These are phyloP conservation scores for Punica granatum DNA, from an alignment of 345 rosid genomes.

Conservation along the genomic window DNA sequence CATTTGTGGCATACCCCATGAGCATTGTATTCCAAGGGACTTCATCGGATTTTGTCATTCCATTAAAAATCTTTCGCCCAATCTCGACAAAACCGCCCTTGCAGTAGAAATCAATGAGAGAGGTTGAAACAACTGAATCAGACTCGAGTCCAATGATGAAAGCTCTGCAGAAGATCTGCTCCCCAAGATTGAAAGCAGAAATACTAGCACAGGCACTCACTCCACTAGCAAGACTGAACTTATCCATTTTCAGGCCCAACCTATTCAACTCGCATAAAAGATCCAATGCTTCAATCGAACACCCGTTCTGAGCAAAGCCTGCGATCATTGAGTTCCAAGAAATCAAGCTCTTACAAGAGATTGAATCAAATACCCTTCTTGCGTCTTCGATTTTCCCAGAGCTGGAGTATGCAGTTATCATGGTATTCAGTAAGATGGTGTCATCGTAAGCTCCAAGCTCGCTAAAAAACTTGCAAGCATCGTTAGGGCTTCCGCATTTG, in stretches of 20 bases:
- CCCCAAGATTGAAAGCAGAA: slow-evolving; percentile 60
- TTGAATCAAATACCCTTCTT: slow-evolving; percentile 33
- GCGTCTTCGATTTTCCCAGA: slow-evolving; percentile 76
- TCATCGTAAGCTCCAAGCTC: slow-evolving; percentile 57
- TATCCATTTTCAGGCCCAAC: slow-evolving; percentile 46
- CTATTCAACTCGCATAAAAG: slow-evolving; percentile 57
- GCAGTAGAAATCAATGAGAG: slow-evolving; percentile 75
- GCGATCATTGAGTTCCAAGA: slow-evolving; percentile 88
- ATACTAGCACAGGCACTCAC: slow-evolving; percentile 67
- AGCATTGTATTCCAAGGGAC: slow-evolving; percentile 82
- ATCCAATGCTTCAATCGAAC: slow-evolving; percentile 56
- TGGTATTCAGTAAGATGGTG: slow-evolving; percentile 63
- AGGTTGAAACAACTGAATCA: slow-evolving; percentile 59
- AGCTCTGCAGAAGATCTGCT: slow-evolving; percentile 66
- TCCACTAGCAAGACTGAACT: slow-evolving; percentile 57
- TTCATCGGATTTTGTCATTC: slow-evolving; percentile 47
- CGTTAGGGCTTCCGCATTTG: slow-evolving; percentile 44
- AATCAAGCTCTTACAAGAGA: slow-evolving; percentile 51
- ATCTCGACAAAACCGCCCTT: slow-evolving; percentile 47
- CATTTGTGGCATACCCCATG: slow-evolving; percentile 82
- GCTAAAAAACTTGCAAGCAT: slow-evolving; percentile 60
- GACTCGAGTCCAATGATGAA: slow-evolving; percentile 48
- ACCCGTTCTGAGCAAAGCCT: slow-evolving; percentile 71
- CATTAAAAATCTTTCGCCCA: slow-evolving; percentile 53
- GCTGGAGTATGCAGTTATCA: slow-evolving; percentile 66